Evolutionary conservation across 2,329 filamentous ascomycete species (phyloP), one percentile per base, ranked within the genome.

Genomic region (Endoconidiophora polonica): DNA sequence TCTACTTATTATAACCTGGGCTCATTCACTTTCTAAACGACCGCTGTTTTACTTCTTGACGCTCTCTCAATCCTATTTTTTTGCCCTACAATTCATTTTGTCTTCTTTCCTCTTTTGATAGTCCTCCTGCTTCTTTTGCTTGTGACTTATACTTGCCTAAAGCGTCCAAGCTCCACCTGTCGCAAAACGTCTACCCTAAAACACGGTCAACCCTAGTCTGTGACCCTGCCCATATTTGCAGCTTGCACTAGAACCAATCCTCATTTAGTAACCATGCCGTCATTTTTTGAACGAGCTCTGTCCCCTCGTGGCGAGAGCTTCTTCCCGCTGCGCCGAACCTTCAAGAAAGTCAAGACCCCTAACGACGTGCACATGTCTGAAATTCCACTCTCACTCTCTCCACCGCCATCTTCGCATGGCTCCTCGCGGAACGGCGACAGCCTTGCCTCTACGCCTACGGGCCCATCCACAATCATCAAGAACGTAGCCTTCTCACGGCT

Each of bases 271-370:
- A 48, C 23, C 22, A 52, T 48, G 40, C 40, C 44, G 4, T 45
- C 45, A 10, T 48, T 52, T 36, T 45, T 45, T 23, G 38, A 43
- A 5, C 42, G 48, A 4, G 48, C 48, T 9, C 43, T 50, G 6
- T 50, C 48, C n/a, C 48, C 48, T 36, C 33, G 48, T 22, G 48
- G 48, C 16, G 48, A 50, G 9, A 29, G 42, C 42, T 50, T 50
- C 48, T 50, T 50, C 26, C 42, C 46, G n/a, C 46, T 50, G 4
- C 48, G 48, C 16, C 48, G 48, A 22, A 40, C 48, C 20, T 50
- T 50, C 20, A 50, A 50, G 40, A 50, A 46, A 33, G 48, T 41
- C 43, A 50, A 50, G 37, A 50, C 48, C 10, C 48, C 48, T 24
- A 24, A 18, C 7, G 46, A 46, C 41, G 20, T 49, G 2, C 41